Percentiles rank a stretch among this genome's conserved stretches.
Evolutionary conservation across 768 basidiomycete genomes (phyloP).

Genomic region (Kwoniella dejecticola): DNA sequence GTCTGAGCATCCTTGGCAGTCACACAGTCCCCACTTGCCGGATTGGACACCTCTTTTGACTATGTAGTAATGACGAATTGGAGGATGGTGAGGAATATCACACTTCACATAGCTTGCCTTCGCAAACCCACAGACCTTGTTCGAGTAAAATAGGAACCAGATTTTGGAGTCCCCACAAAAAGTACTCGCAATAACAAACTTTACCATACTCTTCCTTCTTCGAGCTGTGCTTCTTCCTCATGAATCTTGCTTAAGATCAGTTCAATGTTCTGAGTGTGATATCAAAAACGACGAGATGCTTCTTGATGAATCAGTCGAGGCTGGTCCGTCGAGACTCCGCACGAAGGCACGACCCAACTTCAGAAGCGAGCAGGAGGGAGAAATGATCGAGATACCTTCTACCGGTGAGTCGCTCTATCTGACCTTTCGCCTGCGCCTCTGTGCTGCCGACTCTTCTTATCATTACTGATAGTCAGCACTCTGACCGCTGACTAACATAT

Average conservation of each 20-base stretch:
- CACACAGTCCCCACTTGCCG: no score
- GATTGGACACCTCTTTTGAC: no score
- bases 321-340: constrained; percentile 2
- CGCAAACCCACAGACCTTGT: no score
- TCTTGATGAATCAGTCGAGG: not conserved
- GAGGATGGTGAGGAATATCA: no score
- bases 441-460: no score
- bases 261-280: not conserved
- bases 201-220: not conserved
- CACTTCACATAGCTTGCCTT: no score
- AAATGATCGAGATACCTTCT: constrained; percentile 32
- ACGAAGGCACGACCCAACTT: not conserved
- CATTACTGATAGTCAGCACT: no score
- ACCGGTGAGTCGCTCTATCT: no score
- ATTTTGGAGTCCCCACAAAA: not conserved
- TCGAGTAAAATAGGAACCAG: not conserved
- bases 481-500: no score
- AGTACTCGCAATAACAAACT: not conserved
- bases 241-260: not conserved
- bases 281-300: not conserved
- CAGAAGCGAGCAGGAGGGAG: not conserved
- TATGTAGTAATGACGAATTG: no score
- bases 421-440: no score
- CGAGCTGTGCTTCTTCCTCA: not conserved
- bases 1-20: not conserved